phyloP scores from a whole-genome alignment of 495 filamentous ascomycete genomes.

The Tuber aestivum region DNA sequence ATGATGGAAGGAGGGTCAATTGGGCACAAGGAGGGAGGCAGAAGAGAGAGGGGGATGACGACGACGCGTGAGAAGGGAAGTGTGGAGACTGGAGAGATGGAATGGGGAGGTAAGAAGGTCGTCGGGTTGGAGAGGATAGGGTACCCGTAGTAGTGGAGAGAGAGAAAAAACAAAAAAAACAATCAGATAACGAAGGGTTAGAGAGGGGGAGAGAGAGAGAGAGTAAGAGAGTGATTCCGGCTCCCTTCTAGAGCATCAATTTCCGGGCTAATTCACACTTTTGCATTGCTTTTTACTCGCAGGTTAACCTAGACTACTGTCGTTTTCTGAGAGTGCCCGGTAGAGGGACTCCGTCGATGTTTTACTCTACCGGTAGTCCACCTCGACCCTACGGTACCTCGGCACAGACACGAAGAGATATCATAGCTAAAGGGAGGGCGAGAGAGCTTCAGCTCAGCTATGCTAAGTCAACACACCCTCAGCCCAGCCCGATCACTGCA shows the following conservation, averaged over 20 bases:
- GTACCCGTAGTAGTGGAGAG: no score
- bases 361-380: neutral
- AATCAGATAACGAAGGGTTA: constrained; percentile 20
- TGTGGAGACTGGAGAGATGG: neutral
- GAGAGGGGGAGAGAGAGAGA: constrained; percentile 7
- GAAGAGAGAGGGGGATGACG: neutral
- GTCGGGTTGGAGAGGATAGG: constrained; percentile 1
- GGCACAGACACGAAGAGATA: neutral
- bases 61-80: neutral
- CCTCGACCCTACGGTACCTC: neutral
- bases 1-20: neutral
- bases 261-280: neutral
- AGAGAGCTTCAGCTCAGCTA: neutral
- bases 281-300: neutral
- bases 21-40: constrained; percentile 1
- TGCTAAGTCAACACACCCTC: neutral
- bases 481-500: neutral
- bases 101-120: neutral
- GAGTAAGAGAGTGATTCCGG: constrained; percentile 7
- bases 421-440: no score
- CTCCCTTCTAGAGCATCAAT: neutral
- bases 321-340: neutral
- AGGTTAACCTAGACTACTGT: neutral
- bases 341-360: neutral
- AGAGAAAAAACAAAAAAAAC: no score